Percentiles rank a stretch among this genome's conserved stretches.
Conservation (phyloP, 345 rosid species). For the Salix caprea region DNA sequence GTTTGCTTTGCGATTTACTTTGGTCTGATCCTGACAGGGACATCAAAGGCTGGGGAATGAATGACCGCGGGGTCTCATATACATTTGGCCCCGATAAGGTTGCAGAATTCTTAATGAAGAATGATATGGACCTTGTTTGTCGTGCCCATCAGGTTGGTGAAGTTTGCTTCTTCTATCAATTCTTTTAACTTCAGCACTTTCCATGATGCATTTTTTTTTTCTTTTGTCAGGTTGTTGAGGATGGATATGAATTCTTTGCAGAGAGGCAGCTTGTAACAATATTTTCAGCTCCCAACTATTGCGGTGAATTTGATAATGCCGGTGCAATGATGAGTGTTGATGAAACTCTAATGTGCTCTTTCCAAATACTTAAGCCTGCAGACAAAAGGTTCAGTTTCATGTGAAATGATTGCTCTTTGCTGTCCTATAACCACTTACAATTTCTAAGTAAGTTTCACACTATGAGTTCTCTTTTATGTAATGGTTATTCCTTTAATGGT, state of each 20-base stretch:
- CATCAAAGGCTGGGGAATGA: constrained; percentile 82
- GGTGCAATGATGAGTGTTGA: constrained; percentile 98
- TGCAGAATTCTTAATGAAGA: constrained; percentile 57
- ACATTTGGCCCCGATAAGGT: constrained; percentile 84
- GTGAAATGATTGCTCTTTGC: constrained; percentile 28
- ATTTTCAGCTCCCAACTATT: constrained; percentile 91
- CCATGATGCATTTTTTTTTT: neutral
- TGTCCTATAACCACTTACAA: constrained; percentile 4
- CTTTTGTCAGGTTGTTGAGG: constrained; percentile 71
- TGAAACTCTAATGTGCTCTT: constrained; percentile 84
- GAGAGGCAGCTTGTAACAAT: constrained; percentile 82
- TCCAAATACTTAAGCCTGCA: constrained; percentile 81
- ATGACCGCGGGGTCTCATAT: constrained; percentile 84
- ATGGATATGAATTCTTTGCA: constrained; percentile 89
- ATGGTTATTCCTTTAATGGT: neutral
- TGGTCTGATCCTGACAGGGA: constrained; percentile 94
- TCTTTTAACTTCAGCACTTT: neutral
- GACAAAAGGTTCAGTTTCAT: constrained; percentile 45
- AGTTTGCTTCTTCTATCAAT: neutral
- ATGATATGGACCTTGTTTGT: constrained; percentile 90
- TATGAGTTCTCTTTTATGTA: neutral
- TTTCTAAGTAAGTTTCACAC: constrained; percentile 24
- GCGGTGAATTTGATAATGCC: constrained; percentile 90
- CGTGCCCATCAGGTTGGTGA: constrained; percentile 84
- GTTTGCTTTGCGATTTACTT: constrained; percentile 86